phyloP scores from a whole-genome alignment of 805 yeast genomes.

The Zygoascus tannicola region DNA sequence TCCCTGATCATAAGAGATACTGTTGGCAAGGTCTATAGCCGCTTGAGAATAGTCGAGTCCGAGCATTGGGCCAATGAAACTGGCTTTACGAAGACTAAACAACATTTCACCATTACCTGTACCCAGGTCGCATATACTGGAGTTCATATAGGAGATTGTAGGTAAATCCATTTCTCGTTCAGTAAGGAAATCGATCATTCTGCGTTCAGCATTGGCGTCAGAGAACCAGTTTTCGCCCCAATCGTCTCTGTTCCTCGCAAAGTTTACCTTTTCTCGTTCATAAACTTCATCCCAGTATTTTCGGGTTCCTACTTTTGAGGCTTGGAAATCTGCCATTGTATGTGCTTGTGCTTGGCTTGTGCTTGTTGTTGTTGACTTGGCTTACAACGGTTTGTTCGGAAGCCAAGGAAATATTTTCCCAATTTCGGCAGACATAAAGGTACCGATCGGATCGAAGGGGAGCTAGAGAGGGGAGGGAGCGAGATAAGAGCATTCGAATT shows the following conservation, averaged over 20 bases:
- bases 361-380: no score
- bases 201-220: constrained; percentile 86
- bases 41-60: constrained; percentile 85
- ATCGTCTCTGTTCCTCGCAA: constrained; percentile 64
- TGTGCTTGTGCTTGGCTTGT: no score
- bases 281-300: constrained; percentile 91
- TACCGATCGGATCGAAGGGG: no score
- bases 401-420: no score
- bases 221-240: constrained; percentile 96
- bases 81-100: constrained; percentile 58
- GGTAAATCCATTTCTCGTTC: constrained; percentile 32
- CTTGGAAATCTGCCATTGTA: no score
- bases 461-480: no score
- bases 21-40: constrained; percentile 66
- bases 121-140: constrained; percentile 68
- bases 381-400: no score
- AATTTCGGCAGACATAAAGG: no score
- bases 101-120: constrained; percentile 94
- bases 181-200: constrained; percentile 63
- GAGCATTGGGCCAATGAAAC: constrained; percentile 44
- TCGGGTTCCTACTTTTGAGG: constrained; percentile 79
- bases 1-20: constrained; percentile 46
- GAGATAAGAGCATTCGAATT: no score
- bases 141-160: constrained; percentile 21
- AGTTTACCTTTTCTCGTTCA: constrained; percentile 60